These are phyloP conservation scores for Fusarium bactridioides DNA, from an alignment of 2,329 filamentous ascomycete species.

Conservation along the genomic window DNA sequence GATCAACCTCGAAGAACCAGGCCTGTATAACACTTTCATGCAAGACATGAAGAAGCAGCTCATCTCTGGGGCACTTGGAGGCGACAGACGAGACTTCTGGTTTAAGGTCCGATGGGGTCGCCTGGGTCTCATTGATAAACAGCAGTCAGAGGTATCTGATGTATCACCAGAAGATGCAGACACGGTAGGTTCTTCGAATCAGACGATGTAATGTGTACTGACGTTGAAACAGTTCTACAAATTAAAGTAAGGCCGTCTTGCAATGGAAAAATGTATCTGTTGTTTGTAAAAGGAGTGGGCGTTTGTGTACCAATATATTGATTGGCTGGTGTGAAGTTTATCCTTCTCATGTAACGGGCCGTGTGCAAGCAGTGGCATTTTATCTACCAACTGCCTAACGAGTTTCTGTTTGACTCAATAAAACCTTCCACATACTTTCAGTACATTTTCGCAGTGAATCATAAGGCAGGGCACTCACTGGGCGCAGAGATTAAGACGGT, in stretches of 20 bases:
- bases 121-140: conserved; percentile 76
- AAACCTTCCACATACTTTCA: background rate
- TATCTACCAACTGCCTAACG: background rate
- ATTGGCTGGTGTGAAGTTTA: conserved; percentile 4
- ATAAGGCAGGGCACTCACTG: background rate
- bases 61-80: conserved; percentile 73
- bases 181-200: conserved; percentile 52
- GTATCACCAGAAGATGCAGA: conserved; percentile 76
- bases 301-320: background rate
- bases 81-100: conserved; percentile 86
- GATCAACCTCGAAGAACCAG: conserved; percentile 76
- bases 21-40: conserved; percentile 78
- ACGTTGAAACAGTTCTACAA: conserved; percentile 48
- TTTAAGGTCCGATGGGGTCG: conserved; percentile 71
- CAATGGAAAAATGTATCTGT: conserved; percentile 1
- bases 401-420: background rate
- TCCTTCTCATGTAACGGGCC: background rate
- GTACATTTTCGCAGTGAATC: conserved; percentile 6
- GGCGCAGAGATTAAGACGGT: background rate
- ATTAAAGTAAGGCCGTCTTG: conserved; percentile 43
- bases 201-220: conserved; percentile 26
- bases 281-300: background rate
- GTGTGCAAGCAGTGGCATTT: background rate
- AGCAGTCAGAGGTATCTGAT: conserved; percentile 68
- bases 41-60: conserved; percentile 75